A percentile compares a stretch with the other conserved stretches of the same genome.
phyloP scores from a whole-genome alignment of 495 filamentous ascomycete species.

The Stereocaulon alpinum region DNA sequence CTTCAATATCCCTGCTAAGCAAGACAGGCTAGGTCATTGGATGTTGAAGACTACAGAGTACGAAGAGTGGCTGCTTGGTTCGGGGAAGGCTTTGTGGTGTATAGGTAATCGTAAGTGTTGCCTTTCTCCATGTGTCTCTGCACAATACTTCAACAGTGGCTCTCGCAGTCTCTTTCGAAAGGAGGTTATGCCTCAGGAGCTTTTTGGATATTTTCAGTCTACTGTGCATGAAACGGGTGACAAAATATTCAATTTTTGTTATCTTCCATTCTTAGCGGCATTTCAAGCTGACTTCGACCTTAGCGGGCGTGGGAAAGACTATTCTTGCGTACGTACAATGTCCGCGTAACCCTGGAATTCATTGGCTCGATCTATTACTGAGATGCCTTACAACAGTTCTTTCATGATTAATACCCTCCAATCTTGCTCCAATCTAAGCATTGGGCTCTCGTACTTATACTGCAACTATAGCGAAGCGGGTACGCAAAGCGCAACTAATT shows the following conservation, averaged over 20 bases:
- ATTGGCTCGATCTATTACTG: no score
- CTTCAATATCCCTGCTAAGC: neutral
- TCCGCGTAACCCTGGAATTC: neutral
- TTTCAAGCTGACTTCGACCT: neutral
- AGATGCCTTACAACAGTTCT: conserved; percentile 12
- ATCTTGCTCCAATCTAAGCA: conserved; percentile 10
- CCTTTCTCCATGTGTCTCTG: neutral
- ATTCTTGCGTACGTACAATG: conserved; percentile 8
- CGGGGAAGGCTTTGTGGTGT: conserved; percentile 8
- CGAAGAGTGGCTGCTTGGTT: conserved; percentile 2
- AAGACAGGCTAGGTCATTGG: conserved; percentile 3
- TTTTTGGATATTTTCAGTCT: no score
- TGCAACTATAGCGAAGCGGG: conserved; percentile 27
- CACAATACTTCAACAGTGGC: neutral
- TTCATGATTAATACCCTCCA: conserved; percentile 31
- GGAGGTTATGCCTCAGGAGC: no score
- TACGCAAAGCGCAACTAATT: conserved; percentile 20
- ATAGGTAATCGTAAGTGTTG: conserved; percentile 1
- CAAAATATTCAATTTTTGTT: neutral
- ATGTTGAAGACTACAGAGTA: neutral
- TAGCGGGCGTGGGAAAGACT: conserved; percentile 10
- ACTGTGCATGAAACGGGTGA: no score
- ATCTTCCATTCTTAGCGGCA: neutral
- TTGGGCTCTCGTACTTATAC: conserved; percentile 27
- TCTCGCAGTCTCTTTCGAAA: neutral